Conservation (phyloP, 2,329 filamentous ascomycete species). For the Gnomoniopsis sp. region DNA sequence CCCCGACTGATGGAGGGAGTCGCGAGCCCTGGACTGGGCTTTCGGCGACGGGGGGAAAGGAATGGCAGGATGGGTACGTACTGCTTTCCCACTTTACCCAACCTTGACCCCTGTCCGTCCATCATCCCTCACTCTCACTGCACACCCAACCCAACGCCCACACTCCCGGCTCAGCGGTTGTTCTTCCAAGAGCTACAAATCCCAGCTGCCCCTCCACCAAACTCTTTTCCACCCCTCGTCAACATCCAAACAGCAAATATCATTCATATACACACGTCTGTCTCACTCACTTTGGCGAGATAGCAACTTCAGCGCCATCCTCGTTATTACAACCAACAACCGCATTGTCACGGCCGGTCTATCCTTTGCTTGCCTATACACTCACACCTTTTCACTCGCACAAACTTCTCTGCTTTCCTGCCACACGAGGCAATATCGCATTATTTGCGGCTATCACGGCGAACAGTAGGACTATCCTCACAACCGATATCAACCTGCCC, state of each 20-base stretch:
- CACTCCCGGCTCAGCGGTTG: constrained; percentile 6
- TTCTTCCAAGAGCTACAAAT: constrained; percentile 18
- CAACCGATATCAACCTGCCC: neutral
- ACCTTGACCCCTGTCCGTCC: constrained; percentile 15
- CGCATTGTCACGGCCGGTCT: neutral
- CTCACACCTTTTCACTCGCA: neutral
- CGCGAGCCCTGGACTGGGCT: constrained; percentile 3
- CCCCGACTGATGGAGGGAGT: neutral
- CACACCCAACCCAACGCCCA: constrained; percentile 13
- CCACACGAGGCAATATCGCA: neutral
- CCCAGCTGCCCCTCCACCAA: constrained; percentile 19
- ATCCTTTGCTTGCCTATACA: neutral
- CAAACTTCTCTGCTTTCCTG: neutral
- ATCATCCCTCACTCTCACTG: constrained; percentile 4
- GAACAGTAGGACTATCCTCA: neutral
- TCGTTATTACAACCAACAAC: neutral
- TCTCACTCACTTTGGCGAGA: neutral
- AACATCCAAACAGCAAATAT: constrained; percentile 10
- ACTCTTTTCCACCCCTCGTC: constrained; percentile 8
- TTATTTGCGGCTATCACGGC: neutral
- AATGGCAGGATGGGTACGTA: neutral
- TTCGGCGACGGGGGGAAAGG: neutral
- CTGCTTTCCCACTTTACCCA: constrained; percentile 10
- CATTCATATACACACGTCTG: constrained; percentile 5
- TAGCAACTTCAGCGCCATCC: neutral